Evolutionary conservation across 2,329 filamentous ascomycete species (phyloP).

Genomic region (Aspergillus fijiensis): DNA sequence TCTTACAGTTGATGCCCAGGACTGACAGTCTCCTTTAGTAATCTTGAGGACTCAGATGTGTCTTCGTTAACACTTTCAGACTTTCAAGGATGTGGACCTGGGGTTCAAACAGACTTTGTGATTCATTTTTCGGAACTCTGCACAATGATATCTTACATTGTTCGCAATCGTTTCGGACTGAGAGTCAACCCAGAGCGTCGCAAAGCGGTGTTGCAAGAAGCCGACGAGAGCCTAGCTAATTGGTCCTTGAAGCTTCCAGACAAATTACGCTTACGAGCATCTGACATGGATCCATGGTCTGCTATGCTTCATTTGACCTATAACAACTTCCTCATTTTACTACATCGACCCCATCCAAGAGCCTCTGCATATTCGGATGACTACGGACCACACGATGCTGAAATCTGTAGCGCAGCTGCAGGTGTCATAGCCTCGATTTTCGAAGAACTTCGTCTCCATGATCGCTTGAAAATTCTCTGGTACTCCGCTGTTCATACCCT

Average conservation of each 20-base stretch:
- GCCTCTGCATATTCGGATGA: slow-evolving; percentile 46
- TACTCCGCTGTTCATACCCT: slow-evolving; percentile 46
- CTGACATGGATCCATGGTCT: slow-evolving; percentile 46
- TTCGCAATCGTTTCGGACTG: slow-evolving; percentile 44
- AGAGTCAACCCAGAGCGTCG: slow-evolving; percentile 41
- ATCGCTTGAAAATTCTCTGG: slow-evolving; percentile 46
- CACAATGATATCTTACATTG: slow-evolving; percentile 50
- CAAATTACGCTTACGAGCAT: slow-evolving; percentile 40
- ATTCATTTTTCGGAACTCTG: slow-evolving; percentile 53
- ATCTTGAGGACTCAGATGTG: slow-evolving; percentile 54
- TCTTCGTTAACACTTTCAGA: slow-evolving; percentile 45
- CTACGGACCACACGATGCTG: slow-evolving; percentile 47
- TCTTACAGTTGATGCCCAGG: neutral
- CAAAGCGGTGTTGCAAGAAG: slow-evolving; percentile 43
- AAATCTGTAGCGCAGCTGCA: slow-evolving; percentile 47
- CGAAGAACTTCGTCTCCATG: slow-evolving; percentile 44
- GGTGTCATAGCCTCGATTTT: slow-evolving; percentile 48
- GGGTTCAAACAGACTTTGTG: slow-evolving; percentile 47
- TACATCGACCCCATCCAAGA: slow-evolving; percentile 46
- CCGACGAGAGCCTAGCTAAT: slow-evolving; percentile 43
- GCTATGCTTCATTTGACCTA: slow-evolving; percentile 47
- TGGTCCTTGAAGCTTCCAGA: slow-evolving; percentile 46
- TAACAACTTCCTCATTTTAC: slow-evolving; percentile 48
- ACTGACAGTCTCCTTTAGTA: slow-evolving; percentile 26
- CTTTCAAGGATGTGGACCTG: slow-evolving; percentile 49